These are phyloP conservation scores for Phytophthora lateralis DNA, from an alignment of 352 stramenopile species.

Conservation along the genomic window DNA sequence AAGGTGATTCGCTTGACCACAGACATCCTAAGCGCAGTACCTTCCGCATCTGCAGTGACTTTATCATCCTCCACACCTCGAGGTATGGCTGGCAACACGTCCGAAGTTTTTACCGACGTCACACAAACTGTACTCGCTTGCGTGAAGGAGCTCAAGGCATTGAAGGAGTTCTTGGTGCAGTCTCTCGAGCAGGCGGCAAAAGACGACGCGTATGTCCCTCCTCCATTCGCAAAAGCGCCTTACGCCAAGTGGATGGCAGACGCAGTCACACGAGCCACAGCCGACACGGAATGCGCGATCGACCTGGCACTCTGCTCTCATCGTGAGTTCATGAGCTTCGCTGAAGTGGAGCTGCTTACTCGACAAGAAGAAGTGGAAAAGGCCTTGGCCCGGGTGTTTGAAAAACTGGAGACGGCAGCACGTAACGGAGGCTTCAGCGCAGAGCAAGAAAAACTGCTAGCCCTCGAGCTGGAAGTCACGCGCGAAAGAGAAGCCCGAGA, in stretches of 20 bases:
- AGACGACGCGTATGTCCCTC: constrained; percentile 21
- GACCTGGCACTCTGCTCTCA: constrained; percentile 63
- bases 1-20: constrained; percentile 67
- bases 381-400: constrained; percentile 32
- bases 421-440: constrained; percentile 38
- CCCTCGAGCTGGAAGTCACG: constrained; percentile 49
- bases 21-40: constrained; percentile 62
- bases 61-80: background rate
- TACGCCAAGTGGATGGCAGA: constrained; percentile 31
- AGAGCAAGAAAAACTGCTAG: constrained; percentile 43
- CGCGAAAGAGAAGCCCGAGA: constrained; percentile 36
- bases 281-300: constrained; percentile 52
- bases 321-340: constrained; percentile 59
- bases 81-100: background rate
- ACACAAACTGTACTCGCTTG: constrained; percentile 65
- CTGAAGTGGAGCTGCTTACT: constrained; percentile 41
- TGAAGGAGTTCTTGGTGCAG: constrained; percentile 71
- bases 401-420: constrained; percentile 34
- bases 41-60: constrained; percentile 1
- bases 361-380: constrained; percentile 34
- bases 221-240: constrained; percentile 16
- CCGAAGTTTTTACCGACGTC: constrained; percentile 59
- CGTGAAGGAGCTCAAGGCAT: constrained; percentile 72
- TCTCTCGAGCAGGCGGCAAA: constrained; percentile 56
- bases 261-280: constrained; percentile 24